phyloP scores from a whole-genome alignment of 2,329 filamentous ascomycete species.

The Mariannaea elegans region DNA sequence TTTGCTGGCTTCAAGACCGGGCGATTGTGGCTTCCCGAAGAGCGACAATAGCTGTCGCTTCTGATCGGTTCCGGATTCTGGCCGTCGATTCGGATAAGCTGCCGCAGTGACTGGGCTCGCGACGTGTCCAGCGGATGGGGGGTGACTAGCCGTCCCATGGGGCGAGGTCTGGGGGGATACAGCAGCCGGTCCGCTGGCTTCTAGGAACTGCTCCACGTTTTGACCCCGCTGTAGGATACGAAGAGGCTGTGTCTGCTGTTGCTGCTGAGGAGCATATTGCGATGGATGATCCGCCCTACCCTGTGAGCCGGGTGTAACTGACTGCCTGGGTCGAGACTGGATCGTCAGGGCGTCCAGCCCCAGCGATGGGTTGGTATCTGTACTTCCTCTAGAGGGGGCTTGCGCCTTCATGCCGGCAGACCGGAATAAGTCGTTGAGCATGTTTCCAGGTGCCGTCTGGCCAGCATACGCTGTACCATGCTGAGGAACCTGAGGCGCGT shows the following conservation, averaged over 20 bases:
- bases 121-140: constrained; percentile 21
- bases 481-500: constrained; percentile 17
- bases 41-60: constrained; percentile 64
- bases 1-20: constrained; percentile 36
- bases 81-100: constrained; percentile 32
- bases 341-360: constrained; percentile 36
- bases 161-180: constrained; percentile 36
- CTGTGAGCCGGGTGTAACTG: constrained; percentile 24
- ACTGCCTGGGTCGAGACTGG: constrained; percentile 25
- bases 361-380: constrained; percentile 25
- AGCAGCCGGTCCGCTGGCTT: constrained; percentile 14
- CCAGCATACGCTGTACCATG: constrained; percentile 2
- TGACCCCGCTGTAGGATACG: constrained; percentile 50
- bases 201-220: constrained; percentile 31
- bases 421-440: constrained; percentile 33
- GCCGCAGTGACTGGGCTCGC: constrained; percentile 30
- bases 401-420: constrained; percentile 26
- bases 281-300: constrained; percentile 26
- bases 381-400: constrained; percentile 23
- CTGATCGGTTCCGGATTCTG: constrained; percentile 43
- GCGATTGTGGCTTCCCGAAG: constrained; percentile 60
- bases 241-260: constrained; percentile 36
- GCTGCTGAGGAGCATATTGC: constrained; percentile 24
- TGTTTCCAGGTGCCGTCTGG: constrained; percentile 27
- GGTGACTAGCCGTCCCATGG: constrained; percentile 29